Percentiles rank a stretch among this genome's conserved stretches.
phyloP scores from a whole-genome alignment of 2,329 filamentous ascomycete species.

The Pyrenophora teres region DNA sequence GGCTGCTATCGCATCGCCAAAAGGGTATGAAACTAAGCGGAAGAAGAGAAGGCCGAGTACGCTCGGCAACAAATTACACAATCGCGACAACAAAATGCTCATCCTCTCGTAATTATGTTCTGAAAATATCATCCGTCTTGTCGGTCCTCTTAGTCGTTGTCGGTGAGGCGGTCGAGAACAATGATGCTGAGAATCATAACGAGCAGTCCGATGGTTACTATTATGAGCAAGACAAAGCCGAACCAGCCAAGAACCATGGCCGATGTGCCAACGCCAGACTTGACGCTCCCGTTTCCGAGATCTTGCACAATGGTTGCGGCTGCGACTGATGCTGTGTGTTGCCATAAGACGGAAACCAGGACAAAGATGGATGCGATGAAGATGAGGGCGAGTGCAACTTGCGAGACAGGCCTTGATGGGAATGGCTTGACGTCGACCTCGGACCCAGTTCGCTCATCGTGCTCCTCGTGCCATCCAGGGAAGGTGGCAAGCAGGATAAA shows the following conservation, averaged over 20 bases:
- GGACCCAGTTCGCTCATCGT: constrained; percentile 73
- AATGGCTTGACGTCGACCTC: constrained; percentile 94
- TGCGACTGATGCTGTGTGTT: constrained; percentile 95
- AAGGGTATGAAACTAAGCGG: constrained; percentile 39
- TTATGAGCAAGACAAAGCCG: constrained; percentile 87
- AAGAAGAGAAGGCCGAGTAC: constrained; percentile 33
- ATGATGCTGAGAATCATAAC: constrained; percentile 96
- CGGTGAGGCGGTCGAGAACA: constrained; percentile 68
- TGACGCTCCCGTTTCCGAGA: constrained; percentile 85
- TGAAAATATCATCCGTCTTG: constrained; percentile 1
- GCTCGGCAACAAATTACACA: constrained; percentile 35
- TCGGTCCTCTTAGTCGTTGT: constrained; percentile 38
- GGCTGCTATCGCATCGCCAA: constrained; percentile 31
- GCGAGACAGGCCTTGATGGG: constrained; percentile 87
- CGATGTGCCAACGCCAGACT: constrained; percentile 84
- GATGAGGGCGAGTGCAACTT: constrained; percentile 91
- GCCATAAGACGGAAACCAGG: constrained; percentile 74
- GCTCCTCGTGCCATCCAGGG: constrained; percentile 95
- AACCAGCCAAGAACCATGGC: constrained; percentile 99
- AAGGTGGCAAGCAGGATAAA: constrained; percentile 95
- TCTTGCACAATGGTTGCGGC: constrained; percentile 93
- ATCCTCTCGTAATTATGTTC: constrained; percentile 16
- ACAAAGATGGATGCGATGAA: constrained; percentile 71
- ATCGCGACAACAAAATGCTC: constrained; percentile 22
- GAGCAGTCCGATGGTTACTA: constrained; percentile 91